These are phyloP conservation scores for Zygoascus sp. DNA, from an alignment of 1,139 yeast species.

Conservation along the genomic window DNA sequence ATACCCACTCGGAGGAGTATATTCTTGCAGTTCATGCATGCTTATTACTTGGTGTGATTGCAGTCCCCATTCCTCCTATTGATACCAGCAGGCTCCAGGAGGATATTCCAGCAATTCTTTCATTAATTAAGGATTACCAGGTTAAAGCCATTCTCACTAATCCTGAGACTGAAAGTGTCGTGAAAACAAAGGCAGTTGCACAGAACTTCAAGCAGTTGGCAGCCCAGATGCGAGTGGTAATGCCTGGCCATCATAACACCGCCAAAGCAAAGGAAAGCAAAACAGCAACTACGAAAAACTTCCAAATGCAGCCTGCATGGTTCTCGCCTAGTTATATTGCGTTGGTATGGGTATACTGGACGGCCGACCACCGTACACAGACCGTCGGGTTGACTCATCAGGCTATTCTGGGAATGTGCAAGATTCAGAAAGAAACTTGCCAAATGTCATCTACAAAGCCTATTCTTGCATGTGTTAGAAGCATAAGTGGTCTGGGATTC, in stretches of 20 bases:
- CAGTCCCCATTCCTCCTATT: slow-evolving; percentile 76
- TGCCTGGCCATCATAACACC: slow-evolving; percentile 64
- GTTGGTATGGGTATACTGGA: slow-evolving; percentile 62
- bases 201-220: slow-evolving; percentile 57
- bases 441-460: slow-evolving; percentile 70
- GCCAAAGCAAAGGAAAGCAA: slow-evolving; percentile 59
- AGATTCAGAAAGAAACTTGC: slow-evolving; percentile 87
- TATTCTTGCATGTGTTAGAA: slow-evolving; percentile 81
- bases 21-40: slow-evolving; percentile 84
- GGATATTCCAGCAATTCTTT: slow-evolving; percentile 66
- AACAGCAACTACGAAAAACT: slow-evolving; percentile 40
- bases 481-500: slow-evolving; percentile 82
- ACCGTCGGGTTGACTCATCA: slow-evolving; percentile 64
- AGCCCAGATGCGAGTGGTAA: slow-evolving; percentile 38
- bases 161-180: slow-evolving; percentile 59
- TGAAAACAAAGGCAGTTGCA: slow-evolving; percentile 65
- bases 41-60: slow-evolving; percentile 70
- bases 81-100: slow-evolving; percentile 67
- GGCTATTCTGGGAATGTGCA: slow-evolving; percentile 71
- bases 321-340: slow-evolving; percentile 38
- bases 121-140: slow-evolving; percentile 63
- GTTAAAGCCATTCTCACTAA: slow-evolving; percentile 73
- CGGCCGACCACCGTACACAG: slow-evolving; percentile 66
- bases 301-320: slow-evolving; percentile 30
- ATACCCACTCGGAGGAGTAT: slow-evolving; percentile 83